Conservation (phyloP, 257 asterid species). For the Salvia hispanica region DNA sequence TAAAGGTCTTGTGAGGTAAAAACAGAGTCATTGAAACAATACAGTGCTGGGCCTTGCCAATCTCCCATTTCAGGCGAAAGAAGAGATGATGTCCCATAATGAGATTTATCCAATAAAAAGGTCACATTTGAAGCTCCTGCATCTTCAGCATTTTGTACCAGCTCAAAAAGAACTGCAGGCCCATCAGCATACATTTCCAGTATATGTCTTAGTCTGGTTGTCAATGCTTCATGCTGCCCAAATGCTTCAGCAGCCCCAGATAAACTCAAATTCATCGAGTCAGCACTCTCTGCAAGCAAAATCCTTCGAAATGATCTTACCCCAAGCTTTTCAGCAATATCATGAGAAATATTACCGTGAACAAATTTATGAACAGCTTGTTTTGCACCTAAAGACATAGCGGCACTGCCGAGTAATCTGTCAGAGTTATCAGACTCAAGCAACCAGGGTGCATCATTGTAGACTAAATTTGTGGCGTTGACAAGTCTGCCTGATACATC, state of each 20-base stretch:
- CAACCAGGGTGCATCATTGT: constrained; percentile 97
- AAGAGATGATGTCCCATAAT: constrained; percentile 86
- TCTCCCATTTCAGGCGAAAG: constrained; percentile 99
- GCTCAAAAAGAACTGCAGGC: constrained; percentile 88
- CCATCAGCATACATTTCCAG: constrained; percentile 99
- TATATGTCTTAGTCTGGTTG: constrained; percentile 93
- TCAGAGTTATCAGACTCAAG: constrained; percentile 69
- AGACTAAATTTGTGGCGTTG: constrained; percentile 69
- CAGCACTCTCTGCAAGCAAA: constrained; percentile 95
- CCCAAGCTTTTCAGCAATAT: constrained; percentile 97
- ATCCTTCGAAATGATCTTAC: constrained; percentile 88
- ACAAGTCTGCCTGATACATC: constrained; percentile 75
- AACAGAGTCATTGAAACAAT: constrained; percentile 93
- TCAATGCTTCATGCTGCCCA: constrained; percentile 97
- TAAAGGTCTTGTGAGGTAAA: constrained; percentile 94
- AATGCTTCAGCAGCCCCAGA: constrained; percentile 99
- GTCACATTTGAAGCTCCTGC: constrained; percentile 86
- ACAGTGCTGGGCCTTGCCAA: constrained; percentile 99
- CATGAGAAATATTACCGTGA: constrained; percentile 91
- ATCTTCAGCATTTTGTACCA: constrained; percentile 97
- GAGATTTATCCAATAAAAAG: constrained; percentile 90
- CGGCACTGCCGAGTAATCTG: constrained; percentile 54
- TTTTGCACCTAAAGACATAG: constrained; percentile 52
- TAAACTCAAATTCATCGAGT: constrained; percentile 91
- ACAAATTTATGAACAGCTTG: constrained; percentile 75